Evolutionary conservation across 306 rosid genomes (phyloP).

Genomic region (Clitoria ternatea): DNA sequence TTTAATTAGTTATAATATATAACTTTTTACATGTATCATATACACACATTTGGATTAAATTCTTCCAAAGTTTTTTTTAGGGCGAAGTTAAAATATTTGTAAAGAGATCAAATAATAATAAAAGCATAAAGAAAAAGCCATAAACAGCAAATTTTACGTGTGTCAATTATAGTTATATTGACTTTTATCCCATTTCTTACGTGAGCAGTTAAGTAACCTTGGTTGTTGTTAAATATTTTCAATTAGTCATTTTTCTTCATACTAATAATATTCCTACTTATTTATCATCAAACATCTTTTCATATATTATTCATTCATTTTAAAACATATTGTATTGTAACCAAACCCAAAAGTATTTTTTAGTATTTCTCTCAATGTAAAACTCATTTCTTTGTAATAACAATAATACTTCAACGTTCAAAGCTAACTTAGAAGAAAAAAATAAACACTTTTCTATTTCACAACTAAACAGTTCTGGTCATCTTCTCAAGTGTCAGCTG

Average conservation of each 20-base stretch:
- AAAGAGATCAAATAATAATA: background rate
- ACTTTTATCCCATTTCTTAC: background rate
- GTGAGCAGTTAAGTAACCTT: background rate
- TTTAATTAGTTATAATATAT: too few relatives aligned
- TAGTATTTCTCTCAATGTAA: background rate
- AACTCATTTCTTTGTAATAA: background rate
- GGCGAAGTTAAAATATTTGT: too few relatives aligned
- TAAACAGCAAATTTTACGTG: background rate
- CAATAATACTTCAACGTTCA: background rate
- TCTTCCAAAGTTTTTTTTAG: too few relatives aligned
- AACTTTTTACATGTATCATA: too few relatives aligned
- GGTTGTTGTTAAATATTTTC: background rate
- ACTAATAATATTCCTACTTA: background rate
- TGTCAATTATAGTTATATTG: background rate
- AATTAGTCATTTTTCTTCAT: background rate
- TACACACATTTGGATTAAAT: too few relatives aligned
- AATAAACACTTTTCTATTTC: too few relatives aligned
- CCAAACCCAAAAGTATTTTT: too few relatives aligned
- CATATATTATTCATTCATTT: background rate
- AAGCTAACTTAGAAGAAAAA: background rate
- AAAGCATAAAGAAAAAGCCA: too few relatives aligned
- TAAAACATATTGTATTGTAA: background rate
- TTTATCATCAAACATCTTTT: background rate
- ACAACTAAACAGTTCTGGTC: conserved; percentile 27
- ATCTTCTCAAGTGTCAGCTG: conserved; percentile 43